phyloP scores from a whole-genome alignment of 139 green algal genomes.

The Tetradesmus obliquus region DNA sequence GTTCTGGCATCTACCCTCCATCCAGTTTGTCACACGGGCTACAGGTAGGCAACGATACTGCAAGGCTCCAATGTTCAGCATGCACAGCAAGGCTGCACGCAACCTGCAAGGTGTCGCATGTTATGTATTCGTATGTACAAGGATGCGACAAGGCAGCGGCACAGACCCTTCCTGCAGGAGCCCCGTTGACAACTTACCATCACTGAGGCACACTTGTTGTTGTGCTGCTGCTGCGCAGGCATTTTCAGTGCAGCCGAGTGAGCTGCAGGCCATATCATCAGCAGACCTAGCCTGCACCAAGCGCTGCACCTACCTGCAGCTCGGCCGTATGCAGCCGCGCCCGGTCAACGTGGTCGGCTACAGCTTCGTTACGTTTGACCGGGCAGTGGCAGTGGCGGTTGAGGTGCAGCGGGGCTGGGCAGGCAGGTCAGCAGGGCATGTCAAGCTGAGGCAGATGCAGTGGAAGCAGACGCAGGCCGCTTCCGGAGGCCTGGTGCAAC shows the following conservation, averaged over 20 bases:
- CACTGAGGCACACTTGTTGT: background rate
- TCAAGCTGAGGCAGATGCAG: background rate
- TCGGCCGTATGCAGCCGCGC: background rate
- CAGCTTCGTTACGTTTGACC: slow-evolving; percentile 30
- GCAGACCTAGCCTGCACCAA: slow-evolving; percentile 18
- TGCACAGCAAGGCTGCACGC: background rate
- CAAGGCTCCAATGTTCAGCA: too few species aligned
- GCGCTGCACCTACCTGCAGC: slow-evolving; percentile 22
- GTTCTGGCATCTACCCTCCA: slow-evolving; percentile 22
- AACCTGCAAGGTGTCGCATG: too few species aligned
- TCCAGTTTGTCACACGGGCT: slow-evolving; percentile 5
- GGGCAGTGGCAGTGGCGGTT: slow-evolving; percentile 5
- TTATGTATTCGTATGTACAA: too few species aligned
- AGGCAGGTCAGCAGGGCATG: background rate
- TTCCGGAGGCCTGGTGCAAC: background rate
- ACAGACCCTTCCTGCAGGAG: too few species aligned
- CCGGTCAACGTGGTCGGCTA: slow-evolving; percentile 34
- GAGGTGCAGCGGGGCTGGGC: slow-evolving; percentile 18
- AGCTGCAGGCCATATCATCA: background rate
- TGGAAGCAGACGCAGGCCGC: background rate
- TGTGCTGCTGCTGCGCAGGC: background rate
- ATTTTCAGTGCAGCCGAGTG: background rate
- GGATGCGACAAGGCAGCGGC: too few species aligned
- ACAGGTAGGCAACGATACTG: background rate
- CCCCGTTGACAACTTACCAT: too few species aligned